These are phyloP conservation scores for Hypoxylon sp. DNA, from an alignment of 2,329 filamentous ascomycete genomes.

Conservation along the genomic window DNA sequence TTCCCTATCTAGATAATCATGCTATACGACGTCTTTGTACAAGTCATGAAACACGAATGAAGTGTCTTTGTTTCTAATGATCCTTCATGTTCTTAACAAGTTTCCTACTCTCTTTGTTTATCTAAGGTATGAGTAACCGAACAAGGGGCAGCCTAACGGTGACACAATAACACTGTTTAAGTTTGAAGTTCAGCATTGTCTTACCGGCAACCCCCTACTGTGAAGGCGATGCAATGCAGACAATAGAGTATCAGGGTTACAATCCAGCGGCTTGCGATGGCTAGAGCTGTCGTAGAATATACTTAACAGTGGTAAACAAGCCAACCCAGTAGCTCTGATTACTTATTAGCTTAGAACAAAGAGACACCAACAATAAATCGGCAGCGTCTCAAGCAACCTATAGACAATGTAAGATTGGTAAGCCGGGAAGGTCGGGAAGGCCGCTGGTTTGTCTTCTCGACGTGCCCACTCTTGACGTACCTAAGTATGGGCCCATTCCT, in stretches of 20 bases:
- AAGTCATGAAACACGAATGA: background rate
- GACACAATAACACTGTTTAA: background rate
- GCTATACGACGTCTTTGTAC: background rate
- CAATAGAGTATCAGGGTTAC: no score
- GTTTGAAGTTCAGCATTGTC: background rate
- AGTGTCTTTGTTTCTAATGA: conserved; percentile 1
- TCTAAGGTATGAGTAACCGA: background rate
- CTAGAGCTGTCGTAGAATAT: no score
- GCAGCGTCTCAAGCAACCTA: no score
- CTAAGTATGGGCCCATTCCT: background rate
- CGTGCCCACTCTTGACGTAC: background rate
- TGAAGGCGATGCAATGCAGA: background rate
- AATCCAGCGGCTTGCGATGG: background rate
- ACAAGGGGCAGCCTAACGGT: background rate
- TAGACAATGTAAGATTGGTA: background rate
- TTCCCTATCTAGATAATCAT: background rate
- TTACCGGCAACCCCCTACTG: background rate
- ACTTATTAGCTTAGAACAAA: no score
- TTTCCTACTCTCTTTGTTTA: background rate
- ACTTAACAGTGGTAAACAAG: background rate
- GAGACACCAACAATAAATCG: no score
- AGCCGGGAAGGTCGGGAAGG: background rate
- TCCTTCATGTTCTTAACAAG: background rate
- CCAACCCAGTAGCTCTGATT: no score
- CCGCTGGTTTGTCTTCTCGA: background rate